A percentile compares a stretch with the other conserved stretches of the same genome.
These are phyloP conservation scores for Ophiostoma ulmi DNA, from an alignment of 2,329 filamentous ascomycete genomes.

Conservation along the genomic window DNA sequence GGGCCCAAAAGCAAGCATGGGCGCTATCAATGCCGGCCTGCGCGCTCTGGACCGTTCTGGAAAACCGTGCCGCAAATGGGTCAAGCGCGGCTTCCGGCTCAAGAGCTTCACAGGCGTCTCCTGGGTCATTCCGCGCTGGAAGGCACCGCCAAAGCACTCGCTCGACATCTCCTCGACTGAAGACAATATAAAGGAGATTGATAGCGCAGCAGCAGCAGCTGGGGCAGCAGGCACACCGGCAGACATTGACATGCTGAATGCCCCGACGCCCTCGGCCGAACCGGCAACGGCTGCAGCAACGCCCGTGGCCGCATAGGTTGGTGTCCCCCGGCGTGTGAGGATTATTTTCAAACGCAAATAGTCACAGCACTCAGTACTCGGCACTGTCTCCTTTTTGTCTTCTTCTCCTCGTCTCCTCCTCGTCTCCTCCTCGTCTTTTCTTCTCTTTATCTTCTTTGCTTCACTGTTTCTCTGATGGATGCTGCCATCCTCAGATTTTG, in stretches of 20 bases:
- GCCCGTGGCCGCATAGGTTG: conserved; percentile 19
- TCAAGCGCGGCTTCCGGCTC: conserved; percentile 71
- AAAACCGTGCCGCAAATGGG: conserved; percentile 88
- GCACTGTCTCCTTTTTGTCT: background rate
- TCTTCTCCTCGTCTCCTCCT: background rate
- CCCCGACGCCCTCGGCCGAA: conserved; percentile 41
- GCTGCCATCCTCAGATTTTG: background rate
- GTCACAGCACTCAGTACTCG: background rate
- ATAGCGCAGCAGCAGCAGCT: conserved; percentile 39
- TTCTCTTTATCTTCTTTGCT: background rate
- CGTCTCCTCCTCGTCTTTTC: too few species aligned
- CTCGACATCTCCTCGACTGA: conserved; percentile 36
- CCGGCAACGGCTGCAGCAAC: conserved; percentile 20
- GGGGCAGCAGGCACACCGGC: conserved; percentile 39
- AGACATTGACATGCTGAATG: conserved; percentile 52
- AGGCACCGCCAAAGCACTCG: conserved; percentile 57
- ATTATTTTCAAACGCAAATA: too few species aligned
- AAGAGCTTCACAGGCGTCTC: conserved; percentile 88
- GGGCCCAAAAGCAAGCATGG: conserved; percentile 92
- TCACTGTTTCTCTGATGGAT: background rate
- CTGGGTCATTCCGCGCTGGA: conserved; percentile 82
- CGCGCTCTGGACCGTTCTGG: conserved; percentile 89
- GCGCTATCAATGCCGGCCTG: conserved; percentile 93
- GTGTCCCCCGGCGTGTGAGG: background rate
- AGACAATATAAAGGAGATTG: conserved; percentile 61